Conservation (phyloP, 176 grass and related monocot species). For the barley (Hordeum vulgare) region DNA sequence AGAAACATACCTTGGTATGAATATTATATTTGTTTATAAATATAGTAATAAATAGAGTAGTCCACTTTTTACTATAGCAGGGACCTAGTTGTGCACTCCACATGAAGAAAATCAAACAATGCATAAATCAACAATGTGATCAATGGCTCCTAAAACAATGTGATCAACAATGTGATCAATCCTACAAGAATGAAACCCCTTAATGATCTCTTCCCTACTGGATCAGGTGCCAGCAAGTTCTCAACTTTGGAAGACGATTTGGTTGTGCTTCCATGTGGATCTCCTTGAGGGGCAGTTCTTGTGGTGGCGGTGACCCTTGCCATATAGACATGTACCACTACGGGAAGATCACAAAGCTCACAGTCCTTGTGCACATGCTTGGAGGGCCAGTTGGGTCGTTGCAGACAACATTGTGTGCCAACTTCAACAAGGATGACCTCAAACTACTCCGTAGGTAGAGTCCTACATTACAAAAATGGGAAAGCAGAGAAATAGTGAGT, state of each 20-base stretch:
- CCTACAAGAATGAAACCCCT: no score
- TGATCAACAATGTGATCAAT: no score
- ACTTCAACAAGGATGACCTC: slow-evolving; percentile 63
- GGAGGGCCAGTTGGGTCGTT: slow-evolving; percentile 86
- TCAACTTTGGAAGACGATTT: slow-evolving; percentile 34
- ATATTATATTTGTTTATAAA: no score
- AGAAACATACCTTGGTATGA: no score
- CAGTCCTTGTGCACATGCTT: slow-evolving; percentile 69
- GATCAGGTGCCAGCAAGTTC: no score
- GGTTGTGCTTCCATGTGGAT: slow-evolving; percentile 66
- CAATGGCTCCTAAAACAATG: no score
- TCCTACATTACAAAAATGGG: background rate
- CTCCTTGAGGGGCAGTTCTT: slow-evolving; percentile 57
- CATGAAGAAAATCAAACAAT: no score
- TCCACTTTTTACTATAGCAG: no score
- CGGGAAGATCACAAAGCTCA: slow-evolving; percentile 72
- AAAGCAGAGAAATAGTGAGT: background rate
- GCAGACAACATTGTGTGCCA: slow-evolving; percentile 46
- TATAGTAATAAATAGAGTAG: no score
- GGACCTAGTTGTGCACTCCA: no score
- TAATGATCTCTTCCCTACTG: no score
- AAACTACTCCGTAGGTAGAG: slow-evolving; percentile 52
- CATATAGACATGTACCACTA: slow-evolving; percentile 62
- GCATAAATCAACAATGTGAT: no score
- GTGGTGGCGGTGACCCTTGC: slow-evolving; percentile 55